Conservation (phyloP, 208 protist genomes). For the Tetramitus jugosus region DNA sequence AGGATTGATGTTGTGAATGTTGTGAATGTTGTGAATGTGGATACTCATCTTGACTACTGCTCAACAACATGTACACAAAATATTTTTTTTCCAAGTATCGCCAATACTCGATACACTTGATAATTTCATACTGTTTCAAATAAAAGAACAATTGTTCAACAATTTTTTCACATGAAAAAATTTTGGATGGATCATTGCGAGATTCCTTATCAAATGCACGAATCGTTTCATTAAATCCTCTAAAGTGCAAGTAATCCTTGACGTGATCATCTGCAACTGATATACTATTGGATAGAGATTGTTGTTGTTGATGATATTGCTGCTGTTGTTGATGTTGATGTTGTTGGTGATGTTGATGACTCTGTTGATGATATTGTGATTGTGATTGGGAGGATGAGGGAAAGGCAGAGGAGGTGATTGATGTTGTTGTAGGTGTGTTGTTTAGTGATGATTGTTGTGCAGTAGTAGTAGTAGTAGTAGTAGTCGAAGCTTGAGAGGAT, state of each 20-base stretch:
- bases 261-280: background rate
- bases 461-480: background rate
- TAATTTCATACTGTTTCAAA: constrained; percentile 1
- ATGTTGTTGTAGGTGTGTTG: background rate
- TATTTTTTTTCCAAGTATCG: constrained; percentile 20
- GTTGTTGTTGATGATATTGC: background rate
- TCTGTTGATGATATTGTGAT: background rate
- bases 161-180: constrained; percentile 7
- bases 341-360: background rate
- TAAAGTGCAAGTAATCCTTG: background rate
- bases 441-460: background rate
- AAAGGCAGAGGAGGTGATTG: background rate
- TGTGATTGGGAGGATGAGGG: background rate
- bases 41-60: no score
- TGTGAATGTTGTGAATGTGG: no score
- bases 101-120: constrained; percentile 12
- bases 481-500: background rate
- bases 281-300: background rate
- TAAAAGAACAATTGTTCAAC: constrained; percentile 15
- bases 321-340: background rate
- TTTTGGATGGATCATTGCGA: background rate
- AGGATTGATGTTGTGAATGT: no score
- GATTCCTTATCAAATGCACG: constrained; percentile 11
- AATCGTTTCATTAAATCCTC: constrained; percentile 12
- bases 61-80: background rate